Evolutionary conservation across 495 filamentous ascomycete genomes (phyloP), one percentile per base, ranked within the genome.

Genomic region (Aspergillus avenaceus): DNA sequence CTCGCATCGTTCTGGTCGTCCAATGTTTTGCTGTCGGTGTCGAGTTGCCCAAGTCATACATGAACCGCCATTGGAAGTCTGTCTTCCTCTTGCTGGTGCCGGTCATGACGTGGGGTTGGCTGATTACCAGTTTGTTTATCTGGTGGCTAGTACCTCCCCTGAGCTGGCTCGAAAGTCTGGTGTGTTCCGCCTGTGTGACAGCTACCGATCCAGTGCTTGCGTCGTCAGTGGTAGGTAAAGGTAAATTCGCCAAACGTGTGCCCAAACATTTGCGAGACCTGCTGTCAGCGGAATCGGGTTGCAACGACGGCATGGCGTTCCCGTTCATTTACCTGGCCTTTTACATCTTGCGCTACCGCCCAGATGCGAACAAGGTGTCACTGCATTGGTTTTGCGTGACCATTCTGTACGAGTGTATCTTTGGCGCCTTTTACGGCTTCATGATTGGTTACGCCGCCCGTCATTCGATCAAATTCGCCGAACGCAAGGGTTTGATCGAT

Each of bases 281-380:
- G 11, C 78, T 99, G 26, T 97, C 95, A 12, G 92, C 92, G 50
- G 95, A 99, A 67, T 97, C 95, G 1, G 95, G 95, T 21, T 99
- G 95, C 76, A 99, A 99, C 73, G 95, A 99, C 66, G 95, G 95
- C 69, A 97, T 97, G 95, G 93, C 95, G 14, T 99, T 99, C 69
- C 95, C 95, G 6, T 99, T 99, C 70, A 85, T 99, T 63, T 99
- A 97, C 65, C 78, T 97, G 13, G 80, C 85, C 2, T 75, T 95
- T 40, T 97, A 97, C 59, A 79, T 97, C 47, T 88, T 96, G 49
- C 80, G 83, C 18, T 95, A 91, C 61, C 72, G 85, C 45, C 82
- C 82, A 3, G 63, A 88, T 55, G 77, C 84, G 5, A 69, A 70
- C 32, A 61, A 86, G 42, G 88, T 96, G 22, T 78, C 88, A 11